Percentiles rank a stretch among this genome's conserved stretches.
Evolutionary conservation across 2,329 filamentous ascomycete species (phyloP).

Genomic region (Colletotrichum chlorophyti): DNA sequence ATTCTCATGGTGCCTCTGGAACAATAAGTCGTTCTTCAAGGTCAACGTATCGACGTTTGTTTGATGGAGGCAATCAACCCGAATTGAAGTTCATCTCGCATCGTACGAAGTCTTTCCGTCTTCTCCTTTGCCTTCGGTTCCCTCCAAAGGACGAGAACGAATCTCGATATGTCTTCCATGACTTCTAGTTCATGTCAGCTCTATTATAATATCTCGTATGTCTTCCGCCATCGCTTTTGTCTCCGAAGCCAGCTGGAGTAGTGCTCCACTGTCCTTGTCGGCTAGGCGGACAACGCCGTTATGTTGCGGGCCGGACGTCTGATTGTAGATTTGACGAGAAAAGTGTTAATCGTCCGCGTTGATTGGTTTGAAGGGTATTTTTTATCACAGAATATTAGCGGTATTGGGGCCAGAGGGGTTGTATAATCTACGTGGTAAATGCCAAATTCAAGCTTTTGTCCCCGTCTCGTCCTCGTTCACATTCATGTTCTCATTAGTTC

Average conservation of each 20-base stretch:
- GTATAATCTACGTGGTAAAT: no score
- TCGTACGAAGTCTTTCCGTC: background rate
- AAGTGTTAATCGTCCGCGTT: no score
- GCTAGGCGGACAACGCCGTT: no score
- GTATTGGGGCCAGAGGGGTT: no score
- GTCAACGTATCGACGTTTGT: background rate
- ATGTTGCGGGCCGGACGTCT: no score
- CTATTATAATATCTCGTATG: background rate
- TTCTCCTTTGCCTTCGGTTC: background rate
- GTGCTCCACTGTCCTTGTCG: no score
- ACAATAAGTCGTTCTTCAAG: background rate
- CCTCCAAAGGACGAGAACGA: background rate
- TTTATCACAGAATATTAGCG: no score
- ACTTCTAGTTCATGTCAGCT: background rate
- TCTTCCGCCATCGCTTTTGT: background rate
- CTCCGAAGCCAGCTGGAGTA: background rate
- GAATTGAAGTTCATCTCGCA: background rate
- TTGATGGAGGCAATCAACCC: background rate
- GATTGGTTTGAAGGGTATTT: no score
- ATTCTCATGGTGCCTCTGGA: background rate
- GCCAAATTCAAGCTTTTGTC: no score
- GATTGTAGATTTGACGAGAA: no score
- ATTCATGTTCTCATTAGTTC: no score
- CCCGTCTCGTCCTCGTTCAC: no score
- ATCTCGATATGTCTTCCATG: background rate